A percentile compares a stretch with the other conserved stretches of the same genome.
Evolutionary conservation across 352 stramenopile species (phyloP).

Genomic region (Plasmopara muralis): DNA sequence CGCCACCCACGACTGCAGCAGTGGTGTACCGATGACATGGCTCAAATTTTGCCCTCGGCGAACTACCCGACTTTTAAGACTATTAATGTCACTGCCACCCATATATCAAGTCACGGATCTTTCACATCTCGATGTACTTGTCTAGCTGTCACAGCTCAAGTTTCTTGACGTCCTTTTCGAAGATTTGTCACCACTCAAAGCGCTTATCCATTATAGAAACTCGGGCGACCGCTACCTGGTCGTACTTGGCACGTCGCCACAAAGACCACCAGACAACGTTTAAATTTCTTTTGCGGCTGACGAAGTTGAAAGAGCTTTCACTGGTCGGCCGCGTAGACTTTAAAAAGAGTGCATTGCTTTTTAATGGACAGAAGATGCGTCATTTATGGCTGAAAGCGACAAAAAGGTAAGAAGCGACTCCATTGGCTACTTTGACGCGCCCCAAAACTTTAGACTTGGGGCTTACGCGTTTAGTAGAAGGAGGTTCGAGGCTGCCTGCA

Average conservation of each 20-base stretch:
- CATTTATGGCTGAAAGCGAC: conserved; percentile 44
- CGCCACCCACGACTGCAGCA: conserved; percentile 32
- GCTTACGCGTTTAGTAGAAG: conserved; percentile 39
- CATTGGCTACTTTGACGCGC: conserved; percentile 25
- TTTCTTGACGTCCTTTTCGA: conserved; percentile 46
- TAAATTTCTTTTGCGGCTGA: conserved; percentile 32
- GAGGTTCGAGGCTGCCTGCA: conserved; percentile 23
- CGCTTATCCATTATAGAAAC: conserved; percentile 41
- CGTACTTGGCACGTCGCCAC: conserved; percentile 31
- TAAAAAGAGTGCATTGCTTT: conserved; percentile 37
- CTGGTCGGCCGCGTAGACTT: conserved; percentile 54
- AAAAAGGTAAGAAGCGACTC: conserved; percentile 33
- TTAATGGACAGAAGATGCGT: conserved; percentile 29
- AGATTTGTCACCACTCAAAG: conserved; percentile 35
- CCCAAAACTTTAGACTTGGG: conserved; percentile 45
- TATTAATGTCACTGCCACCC: conserved; percentile 33
- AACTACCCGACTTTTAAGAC: conserved; percentile 23
- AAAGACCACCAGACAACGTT: conserved; percentile 37
- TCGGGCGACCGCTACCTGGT: conserved; percentile 39
- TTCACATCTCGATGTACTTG: conserved; percentile 30
- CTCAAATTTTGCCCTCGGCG: conserved; percentile 22
- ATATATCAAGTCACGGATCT: conserved; percentile 36
- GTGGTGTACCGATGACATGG: conserved; percentile 36
- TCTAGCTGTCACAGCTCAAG: conserved; percentile 37
- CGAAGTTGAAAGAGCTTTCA: conserved; percentile 37